Evolutionary conservation across 805 yeast species (phyloP).

Genomic region (Lipomyces oligophaga): DNA sequence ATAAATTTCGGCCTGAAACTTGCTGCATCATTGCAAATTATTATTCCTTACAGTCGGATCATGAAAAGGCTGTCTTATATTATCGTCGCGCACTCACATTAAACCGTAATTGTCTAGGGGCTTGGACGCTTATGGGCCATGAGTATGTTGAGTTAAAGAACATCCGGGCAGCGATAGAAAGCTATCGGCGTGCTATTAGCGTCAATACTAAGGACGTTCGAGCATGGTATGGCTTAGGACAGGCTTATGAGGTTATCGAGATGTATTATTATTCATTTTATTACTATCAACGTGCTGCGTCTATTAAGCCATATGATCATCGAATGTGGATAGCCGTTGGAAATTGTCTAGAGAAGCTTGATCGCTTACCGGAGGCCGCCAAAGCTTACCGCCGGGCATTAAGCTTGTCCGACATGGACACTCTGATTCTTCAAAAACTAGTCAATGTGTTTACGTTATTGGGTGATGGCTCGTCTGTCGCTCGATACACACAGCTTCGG

Average conservation of each 20-base stretch:
- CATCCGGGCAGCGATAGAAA: slow-evolving; percentile 95
- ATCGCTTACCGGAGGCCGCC: slow-evolving; percentile 66
- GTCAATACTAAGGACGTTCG: slow-evolving; percentile 83
- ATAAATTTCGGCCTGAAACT: slow-evolving; percentile 86
- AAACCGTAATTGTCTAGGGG: slow-evolving; percentile 74
- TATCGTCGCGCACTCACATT: slow-evolving; percentile 83
- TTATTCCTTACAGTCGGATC: slow-evolving; percentile 86
- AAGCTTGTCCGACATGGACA: slow-evolving; percentile 52
- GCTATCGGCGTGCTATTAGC: slow-evolving; percentile 89
- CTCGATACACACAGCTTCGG: slow-evolving; percentile 61
- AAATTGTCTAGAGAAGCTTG: slow-evolving; percentile 77
- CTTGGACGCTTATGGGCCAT: slow-evolving; percentile 99
- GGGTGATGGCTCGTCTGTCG: slow-evolving; percentile 52
- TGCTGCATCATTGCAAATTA: slow-evolving; percentile 93
- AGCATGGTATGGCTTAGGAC: slow-evolving; percentile 98
- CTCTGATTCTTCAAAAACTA: slow-evolving; percentile 57
- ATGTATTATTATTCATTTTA: slow-evolving; percentile 90
- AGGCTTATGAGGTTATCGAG: slow-evolving; percentile 93
- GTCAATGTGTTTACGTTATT: slow-evolving; percentile 63
- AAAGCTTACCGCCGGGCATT: slow-evolving; percentile 79
- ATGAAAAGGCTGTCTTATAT: slow-evolving; percentile 90
- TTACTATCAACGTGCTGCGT: slow-evolving; percentile 87
- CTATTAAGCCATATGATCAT: slow-evolving; percentile 73
- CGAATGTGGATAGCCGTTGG: slow-evolving; percentile 97
- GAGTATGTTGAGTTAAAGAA: slow-evolving; percentile 95